phyloP scores from a whole-genome alignment of 257 asterid genomes.

The Ligustrum vulgare region DNA sequence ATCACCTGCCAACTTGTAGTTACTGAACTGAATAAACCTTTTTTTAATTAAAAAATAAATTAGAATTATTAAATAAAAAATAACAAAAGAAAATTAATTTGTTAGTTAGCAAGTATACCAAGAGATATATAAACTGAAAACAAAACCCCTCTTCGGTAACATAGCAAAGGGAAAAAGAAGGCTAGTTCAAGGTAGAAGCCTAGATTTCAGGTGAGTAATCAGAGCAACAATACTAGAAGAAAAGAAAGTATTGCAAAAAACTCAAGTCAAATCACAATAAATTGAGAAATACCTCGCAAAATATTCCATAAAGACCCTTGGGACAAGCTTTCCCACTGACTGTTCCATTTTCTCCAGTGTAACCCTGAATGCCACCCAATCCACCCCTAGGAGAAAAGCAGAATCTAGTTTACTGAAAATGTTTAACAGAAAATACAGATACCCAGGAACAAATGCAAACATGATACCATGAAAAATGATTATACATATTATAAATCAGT shows the following conservation, averaged over 20 bases:
- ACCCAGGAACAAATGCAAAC: not conserved
- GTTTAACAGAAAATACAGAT: not conserved
- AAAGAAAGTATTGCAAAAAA: not conserved
- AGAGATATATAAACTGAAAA: not conserved
- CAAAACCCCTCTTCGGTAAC: not conserved
- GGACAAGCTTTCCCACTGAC: conserved; percentile 96
- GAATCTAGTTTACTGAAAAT: conserved; percentile 16
- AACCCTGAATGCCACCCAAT: conserved; percentile 65
- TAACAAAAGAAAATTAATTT: conserved; percentile 6
- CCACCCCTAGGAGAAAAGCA: conserved; percentile 72
- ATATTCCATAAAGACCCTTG: conserved; percentile 86
- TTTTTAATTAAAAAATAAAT: not conserved
- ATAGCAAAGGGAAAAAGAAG: not conserved
- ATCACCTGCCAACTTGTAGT: conserved; percentile 2
- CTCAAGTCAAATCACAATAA: conserved; percentile 13
- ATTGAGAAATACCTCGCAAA: conserved; percentile 64
- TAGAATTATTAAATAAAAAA: conserved; percentile 7
- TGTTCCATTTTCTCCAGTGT: conserved; percentile 77
- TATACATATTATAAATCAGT: not conserved
- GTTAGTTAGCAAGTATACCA: not conserved
- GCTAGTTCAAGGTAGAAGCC: not conserved
- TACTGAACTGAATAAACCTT: not conserved
- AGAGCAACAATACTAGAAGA: not conserved
- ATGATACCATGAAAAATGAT: not conserved
- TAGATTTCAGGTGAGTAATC: not conserved